Evolutionary conservation across 192 early-diverging fungal genomes (phyloP).

Genomic region (Linnemannia zychae): DNA sequence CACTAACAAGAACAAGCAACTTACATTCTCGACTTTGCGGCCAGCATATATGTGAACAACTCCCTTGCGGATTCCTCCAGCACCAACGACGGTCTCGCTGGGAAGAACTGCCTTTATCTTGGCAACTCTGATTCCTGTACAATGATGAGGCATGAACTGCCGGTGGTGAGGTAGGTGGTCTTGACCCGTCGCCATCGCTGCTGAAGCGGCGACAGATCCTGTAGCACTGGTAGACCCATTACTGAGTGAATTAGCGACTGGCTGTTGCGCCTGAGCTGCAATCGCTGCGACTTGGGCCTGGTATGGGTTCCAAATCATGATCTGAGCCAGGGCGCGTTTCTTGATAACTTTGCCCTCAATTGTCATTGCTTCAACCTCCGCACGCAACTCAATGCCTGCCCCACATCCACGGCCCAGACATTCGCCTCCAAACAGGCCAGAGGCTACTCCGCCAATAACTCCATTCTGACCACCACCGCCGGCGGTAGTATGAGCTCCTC

Average conservation of each 20-base stretch:
- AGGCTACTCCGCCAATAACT: neutral
- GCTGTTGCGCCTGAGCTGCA: neutral
- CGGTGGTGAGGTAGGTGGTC: slow-evolving; percentile 1
- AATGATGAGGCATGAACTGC: slow-evolving; percentile 17
- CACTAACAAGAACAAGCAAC: neutral
- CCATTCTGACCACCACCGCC: slow-evolving; percentile 24
- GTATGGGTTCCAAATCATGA: slow-evolving; percentile 54
- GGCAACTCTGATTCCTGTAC: slow-evolving; percentile 49
- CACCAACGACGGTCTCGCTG: slow-evolving; percentile 31
- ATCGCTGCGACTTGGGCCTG: neutral
- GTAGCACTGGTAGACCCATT: neutral
- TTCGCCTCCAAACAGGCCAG: slow-evolving; percentile 28
- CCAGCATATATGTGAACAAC: slow-evolving; percentile 64
- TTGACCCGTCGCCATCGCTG: neutral
- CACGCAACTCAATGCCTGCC: slow-evolving; percentile 36
- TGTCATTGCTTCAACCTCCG: slow-evolving; percentile 49
- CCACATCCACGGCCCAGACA: slow-evolving; percentile 49
- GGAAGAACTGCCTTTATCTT: slow-evolving; percentile 68
- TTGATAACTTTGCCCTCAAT: slow-evolving; percentile 36
- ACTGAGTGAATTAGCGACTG: neutral
- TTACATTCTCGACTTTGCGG: slow-evolving; percentile 43
- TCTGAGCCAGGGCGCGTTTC: slow-evolving; percentile 38
- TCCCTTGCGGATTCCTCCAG: slow-evolving; percentile 45
- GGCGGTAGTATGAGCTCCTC: slow-evolving; percentile 1
- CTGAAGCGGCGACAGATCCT: too few species aligned